Base-by-base conservation (phyloP, 2,329 filamentous ascomycete genomes). In the Lachnellula occidentalis region DNA sequence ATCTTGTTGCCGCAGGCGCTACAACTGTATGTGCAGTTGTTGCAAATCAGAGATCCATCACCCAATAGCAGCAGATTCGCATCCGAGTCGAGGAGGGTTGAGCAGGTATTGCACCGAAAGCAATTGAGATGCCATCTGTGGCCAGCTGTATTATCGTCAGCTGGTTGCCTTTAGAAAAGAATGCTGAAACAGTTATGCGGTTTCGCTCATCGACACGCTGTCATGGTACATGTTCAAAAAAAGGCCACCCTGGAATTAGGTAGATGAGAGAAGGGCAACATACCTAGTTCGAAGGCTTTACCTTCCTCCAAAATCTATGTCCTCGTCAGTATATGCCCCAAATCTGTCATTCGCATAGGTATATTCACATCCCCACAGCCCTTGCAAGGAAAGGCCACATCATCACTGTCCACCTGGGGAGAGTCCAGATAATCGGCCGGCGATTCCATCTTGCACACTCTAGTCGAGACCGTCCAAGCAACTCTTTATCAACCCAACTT, bases 71-170 rank as follows among this genome's bases (percentile, higher is more conserved):
- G 85, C 48, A 99, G 86, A 73, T 97, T 97, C 66, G 94, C 94
- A 70, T 99, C 92, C 58, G 94, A 97, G 76, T 99, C 94, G 74
- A 99, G 90, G 55, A 96, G 85, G 57, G 92, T 96, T 68, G 85
- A 84, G 78, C 92, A 99, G 53, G 89, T 95, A 72, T 96, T 94
- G 80, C 92, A 97, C 70, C 92, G 88, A 76, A 99, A 99, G 78
- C 94, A 99, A 76, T 96, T 89, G 68, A 99, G 89, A 78, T 99
- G 94, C 94, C 92, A 97, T 80, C 92, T 83, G 72, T 95, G 94
- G 60, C 92, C 92, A 71, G 92, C 92, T 96, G 65, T 54, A 51
- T 48, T 42, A 55, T 67, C 36, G 59, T 69, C 56, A 70, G 67
- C 48, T 15, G 36, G n/a, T 46, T 56, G 17, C 17, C 51, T 22